Percentiles rank a stretch among this genome's conserved stretches.
These are phyloP conservation scores for Paraconiothyrium brasiliense DNA, from an alignment of 2,329 filamentous ascomycete species.

Conservation along the genomic window DNA sequence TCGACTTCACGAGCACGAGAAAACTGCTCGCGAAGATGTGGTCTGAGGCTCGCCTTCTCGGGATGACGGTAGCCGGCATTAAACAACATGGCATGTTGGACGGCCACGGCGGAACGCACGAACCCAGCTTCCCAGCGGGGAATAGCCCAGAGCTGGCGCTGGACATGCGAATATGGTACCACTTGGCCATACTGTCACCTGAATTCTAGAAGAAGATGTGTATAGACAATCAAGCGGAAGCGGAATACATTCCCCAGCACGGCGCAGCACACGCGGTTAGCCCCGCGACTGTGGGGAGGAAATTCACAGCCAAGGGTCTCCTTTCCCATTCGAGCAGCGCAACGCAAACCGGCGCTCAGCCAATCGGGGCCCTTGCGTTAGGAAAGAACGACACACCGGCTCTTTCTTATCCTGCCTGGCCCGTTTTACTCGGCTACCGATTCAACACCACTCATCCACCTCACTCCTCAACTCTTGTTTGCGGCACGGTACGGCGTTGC, in stretches of 20 bases:
- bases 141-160: neutral
- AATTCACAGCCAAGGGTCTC: neutral
- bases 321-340: conserved; percentile 6
- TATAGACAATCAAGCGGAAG: neutral
- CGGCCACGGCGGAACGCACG: neutral
- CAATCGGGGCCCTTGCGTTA: conserved; percentile 9
- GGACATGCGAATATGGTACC: neutral
- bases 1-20: neutral
- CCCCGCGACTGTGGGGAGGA: neutral
- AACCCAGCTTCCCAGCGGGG: neutral
- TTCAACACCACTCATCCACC: neutral
- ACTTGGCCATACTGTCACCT: neutral
- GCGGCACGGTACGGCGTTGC: neutral
- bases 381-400: neutral
- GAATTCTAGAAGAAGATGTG: neutral
- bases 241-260: conserved; percentile 3
- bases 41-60: neutral
- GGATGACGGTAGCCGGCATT: conserved; percentile 4
- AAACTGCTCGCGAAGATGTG: neutral
- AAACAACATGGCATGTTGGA: neutral
- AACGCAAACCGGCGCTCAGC: neutral
- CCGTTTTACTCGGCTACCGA: conserved; percentile 5
- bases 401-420: neutral
- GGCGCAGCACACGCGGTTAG: neutral
- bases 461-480: neutral